These are phyloP conservation scores for Graphiopsis chlorocephala DNA, from an alignment of 2,329 filamentous ascomycete genomes.

Conservation along the genomic window DNA sequence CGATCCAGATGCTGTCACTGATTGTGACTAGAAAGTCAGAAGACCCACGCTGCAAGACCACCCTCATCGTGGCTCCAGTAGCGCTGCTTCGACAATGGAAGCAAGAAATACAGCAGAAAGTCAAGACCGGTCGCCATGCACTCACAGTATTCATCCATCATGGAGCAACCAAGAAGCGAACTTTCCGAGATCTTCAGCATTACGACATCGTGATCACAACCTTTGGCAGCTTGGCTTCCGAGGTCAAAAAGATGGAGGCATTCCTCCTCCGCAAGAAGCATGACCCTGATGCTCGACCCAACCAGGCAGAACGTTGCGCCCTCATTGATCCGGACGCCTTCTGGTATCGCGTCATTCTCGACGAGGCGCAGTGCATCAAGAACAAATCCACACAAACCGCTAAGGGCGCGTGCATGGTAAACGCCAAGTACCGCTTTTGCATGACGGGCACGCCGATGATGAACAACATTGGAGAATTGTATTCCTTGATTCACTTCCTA, in stretches of 20 bases:
- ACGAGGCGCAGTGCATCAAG: slow-evolving; percentile 80
- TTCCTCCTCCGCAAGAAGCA: slow-evolving; percentile 51
- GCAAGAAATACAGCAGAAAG: slow-evolving; percentile 69
- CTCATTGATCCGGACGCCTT: slow-evolving; percentile 52
- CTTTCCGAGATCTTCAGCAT: slow-evolving; percentile 59
- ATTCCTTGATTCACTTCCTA: slow-evolving; percentile 73
- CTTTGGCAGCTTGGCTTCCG: slow-evolving; percentile 67
- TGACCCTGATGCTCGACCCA: slow-evolving; percentile 38
- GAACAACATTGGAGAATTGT: slow-evolving; percentile 77
- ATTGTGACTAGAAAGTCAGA: slow-evolving; percentile 66
- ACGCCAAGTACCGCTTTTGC: slow-evolving; percentile 65
- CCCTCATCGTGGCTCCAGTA: slow-evolving; percentile 78
- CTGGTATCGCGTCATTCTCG: slow-evolving; percentile 69
- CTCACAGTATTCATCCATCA: slow-evolving; percentile 70
- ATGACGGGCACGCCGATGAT: slow-evolving; percentile 85
- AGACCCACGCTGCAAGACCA: slow-evolving; percentile 63
- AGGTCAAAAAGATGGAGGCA: slow-evolving; percentile 61
- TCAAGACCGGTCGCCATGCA: slow-evolving; percentile 55
- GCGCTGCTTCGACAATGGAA: slow-evolving; percentile 82
- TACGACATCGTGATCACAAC: slow-evolving; percentile 78
- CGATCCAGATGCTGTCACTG: slow-evolving; percentile 76
- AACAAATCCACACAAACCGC: slow-evolving; percentile 64
- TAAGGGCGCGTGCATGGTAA: slow-evolving; percentile 57
- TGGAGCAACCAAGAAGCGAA: slow-evolving; percentile 54
- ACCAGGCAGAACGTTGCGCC: slow-evolving; percentile 33